Conservation (phyloP, 768 basidiomycete species). For the Russula dissimulans region DNA sequence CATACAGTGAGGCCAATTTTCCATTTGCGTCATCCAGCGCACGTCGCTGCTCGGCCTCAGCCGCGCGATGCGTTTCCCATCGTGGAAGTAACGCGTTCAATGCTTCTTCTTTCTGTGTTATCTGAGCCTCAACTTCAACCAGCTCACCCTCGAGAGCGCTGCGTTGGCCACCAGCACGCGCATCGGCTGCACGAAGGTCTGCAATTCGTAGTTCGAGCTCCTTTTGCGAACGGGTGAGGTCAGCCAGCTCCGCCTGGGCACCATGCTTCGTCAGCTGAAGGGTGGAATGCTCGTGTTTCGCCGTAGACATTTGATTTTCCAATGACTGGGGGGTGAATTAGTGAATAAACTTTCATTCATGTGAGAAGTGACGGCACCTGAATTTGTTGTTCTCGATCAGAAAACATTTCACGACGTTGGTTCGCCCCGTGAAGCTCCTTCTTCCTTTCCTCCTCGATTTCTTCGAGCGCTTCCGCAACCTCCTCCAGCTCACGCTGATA, state of each 20-base stretch:
- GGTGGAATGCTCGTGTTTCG: conserved; percentile 63
- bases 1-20: conserved; percentile 63
- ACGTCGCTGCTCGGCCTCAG: conserved; percentile 47
- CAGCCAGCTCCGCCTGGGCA: conserved; percentile 73
- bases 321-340: conserved; percentile 42
- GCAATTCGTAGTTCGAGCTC: conserved; percentile 77
- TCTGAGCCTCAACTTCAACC: conserved; percentile 44
- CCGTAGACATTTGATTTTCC: conserved; percentile 61
- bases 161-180: conserved; percentile 55
- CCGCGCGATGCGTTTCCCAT: conserved; percentile 51
- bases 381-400: conserved; percentile 74
- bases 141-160: conserved; percentile 60
- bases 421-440: conserved; percentile 82
- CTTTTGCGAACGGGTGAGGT: conserved; percentile 75
- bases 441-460: conserved; percentile 75
- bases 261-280: conserved; percentile 62
- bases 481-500: conserved; percentile 89
- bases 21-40: conserved; percentile 69
- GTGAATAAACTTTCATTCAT: background rate
- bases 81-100: conserved; percentile 59
- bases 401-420: conserved; percentile 71
- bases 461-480: conserved; percentile 74
- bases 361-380: conserved; percentile 41
- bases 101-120: conserved; percentile 51
- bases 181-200: conserved; percentile 62